Evolutionary conservation across 2,329 filamentous ascomycete genomes (phyloP), one percentile per base, ranked within the genome.

Genomic region (Sodiomyces alkalinus): DNA sequence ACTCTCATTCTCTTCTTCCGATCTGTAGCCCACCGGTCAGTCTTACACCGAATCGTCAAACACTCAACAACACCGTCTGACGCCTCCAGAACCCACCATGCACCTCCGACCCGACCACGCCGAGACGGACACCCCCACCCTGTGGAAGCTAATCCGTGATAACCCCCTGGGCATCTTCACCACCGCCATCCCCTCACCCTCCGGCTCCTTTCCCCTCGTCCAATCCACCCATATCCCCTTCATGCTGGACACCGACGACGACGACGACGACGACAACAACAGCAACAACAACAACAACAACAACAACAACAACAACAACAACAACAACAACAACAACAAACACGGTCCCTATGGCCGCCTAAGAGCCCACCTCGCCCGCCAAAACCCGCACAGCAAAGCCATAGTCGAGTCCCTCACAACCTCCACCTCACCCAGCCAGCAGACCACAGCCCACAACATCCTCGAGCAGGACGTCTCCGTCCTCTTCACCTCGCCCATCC

Each of bases 81-180:
- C n/a, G n/a, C n/a, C n/a, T n/a, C n/a, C n/a, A n/a, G n/a, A n/a
- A n/a, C n/a, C n/a, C 22, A 40, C 12, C 25, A 77, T 78, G 73
- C 67, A 75, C 48, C 59, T 77, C 36, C 63, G 57, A 13, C 47
- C 46, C 8, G 56, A 45, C 11, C 68, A 74, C 45, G 62, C 57
- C 7, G 72, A 77, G 37, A 39, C 49, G 6, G 45, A 54, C 31
- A 51, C 68, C 30, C 48, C 53, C 1, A 48, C 51, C 3, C 58
- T 79, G 14, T 62, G 62, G 19, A 47, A 62, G 30, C 54, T 79
- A 28, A 69, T 79, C 40, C 57, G 55, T 13, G 56, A 65, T 10
- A 67, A 75, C 39, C 68, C 73, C 1, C 54, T 79, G 0, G 74
- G 74, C 1, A 53, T 77, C 10, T 41, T 79, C 6, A 77, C 68